Evolutionary conservation across 768 basidiomycete species (phyloP).

Genomic region (Agaricus blazei): DNA sequence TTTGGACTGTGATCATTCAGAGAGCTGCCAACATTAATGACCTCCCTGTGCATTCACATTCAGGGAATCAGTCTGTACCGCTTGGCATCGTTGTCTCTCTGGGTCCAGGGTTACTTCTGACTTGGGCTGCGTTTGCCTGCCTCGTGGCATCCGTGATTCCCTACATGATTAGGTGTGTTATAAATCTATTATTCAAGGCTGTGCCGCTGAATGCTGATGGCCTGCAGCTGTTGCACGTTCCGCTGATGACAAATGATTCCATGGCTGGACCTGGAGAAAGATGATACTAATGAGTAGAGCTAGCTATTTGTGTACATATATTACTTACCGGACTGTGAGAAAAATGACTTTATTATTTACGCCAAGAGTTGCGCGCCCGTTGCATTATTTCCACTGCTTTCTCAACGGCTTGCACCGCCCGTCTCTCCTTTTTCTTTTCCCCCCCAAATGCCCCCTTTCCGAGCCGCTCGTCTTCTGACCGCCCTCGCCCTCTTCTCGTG

Average conservation of each 20-base stretch:
- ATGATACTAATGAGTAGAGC: background rate
- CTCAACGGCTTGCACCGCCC: background rate
- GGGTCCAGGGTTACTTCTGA: conserved; percentile 58
- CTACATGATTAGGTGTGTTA: conserved; percentile 65
- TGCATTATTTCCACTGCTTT: background rate
- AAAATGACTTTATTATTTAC: no score
- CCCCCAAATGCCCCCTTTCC: conserved; percentile 21
- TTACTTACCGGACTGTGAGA: no score
- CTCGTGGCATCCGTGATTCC: conserved; percentile 63
- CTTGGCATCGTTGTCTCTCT: conserved; percentile 61
- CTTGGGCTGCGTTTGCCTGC: conserved; percentile 73
- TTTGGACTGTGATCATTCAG: conserved; percentile 76
- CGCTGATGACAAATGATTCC: conserved; percentile 38
- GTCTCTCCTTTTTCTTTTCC: background rate
- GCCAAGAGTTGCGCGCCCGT: background rate
- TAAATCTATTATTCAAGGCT: background rate
- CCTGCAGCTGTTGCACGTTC: conserved; percentile 69
- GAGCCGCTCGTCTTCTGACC: conserved; percentile 30
- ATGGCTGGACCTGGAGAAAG: conserved; percentile 4
- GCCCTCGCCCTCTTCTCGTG: conserved; percentile 35
- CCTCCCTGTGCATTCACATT: conserved; percentile 30
- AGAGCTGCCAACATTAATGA: conserved; percentile 57
- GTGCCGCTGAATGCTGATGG: background rate
- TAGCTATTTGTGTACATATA: no score
- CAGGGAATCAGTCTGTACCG: conserved; percentile 26